Evolutionary conservation across 1,139 yeast species (phyloP).

Genomic region (Yamadazyma diddensiae): DNA sequence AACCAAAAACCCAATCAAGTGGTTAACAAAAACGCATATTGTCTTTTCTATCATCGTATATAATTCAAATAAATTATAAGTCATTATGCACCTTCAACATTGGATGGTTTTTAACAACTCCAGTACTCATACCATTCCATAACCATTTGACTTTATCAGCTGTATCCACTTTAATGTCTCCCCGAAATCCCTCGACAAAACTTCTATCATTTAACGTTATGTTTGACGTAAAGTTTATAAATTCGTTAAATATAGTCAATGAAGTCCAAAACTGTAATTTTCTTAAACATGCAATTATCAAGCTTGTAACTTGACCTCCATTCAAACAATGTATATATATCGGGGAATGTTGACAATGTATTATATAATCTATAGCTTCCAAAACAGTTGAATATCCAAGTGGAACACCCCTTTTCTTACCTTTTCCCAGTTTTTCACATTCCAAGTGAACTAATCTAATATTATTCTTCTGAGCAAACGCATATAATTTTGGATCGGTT

Average conservation of each 20-base stretch:
- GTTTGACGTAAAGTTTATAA: constrained; percentile 71
- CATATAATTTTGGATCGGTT: constrained; percentile 47
- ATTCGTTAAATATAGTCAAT: constrained; percentile 84
- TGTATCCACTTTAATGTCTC: constrained; percentile 54
- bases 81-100: constrained; percentile 32
- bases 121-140: constrained; percentile 68
- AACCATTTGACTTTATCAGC: constrained; percentile 63
- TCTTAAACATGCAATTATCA: constrained; percentile 81
- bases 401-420: constrained; percentile 79
- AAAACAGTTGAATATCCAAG: constrained; percentile 62
- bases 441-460: constrained; percentile 62
- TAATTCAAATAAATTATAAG: constrained; percentile 10
- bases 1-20: constrained; percentile 44
- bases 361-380: constrained; percentile 56
- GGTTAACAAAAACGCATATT: constrained; percentile 66
- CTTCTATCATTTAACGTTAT: constrained; percentile 78
- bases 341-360: constrained; percentile 63
- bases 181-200: constrained; percentile 78
- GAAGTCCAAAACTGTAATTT: constrained; percentile 87
- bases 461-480: constrained; percentile 47
- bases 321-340: constrained; percentile 82
- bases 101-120: constrained; percentile 49
- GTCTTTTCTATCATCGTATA: constrained; percentile 59
- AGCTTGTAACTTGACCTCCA: constrained; percentile 84
- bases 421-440: constrained; percentile 65